Evolutionary conservation across 2,329 filamentous ascomycete species (phyloP), one percentile per base, ranked within the genome.

Genomic region (Pyrenophora tritici-repentis): DNA sequence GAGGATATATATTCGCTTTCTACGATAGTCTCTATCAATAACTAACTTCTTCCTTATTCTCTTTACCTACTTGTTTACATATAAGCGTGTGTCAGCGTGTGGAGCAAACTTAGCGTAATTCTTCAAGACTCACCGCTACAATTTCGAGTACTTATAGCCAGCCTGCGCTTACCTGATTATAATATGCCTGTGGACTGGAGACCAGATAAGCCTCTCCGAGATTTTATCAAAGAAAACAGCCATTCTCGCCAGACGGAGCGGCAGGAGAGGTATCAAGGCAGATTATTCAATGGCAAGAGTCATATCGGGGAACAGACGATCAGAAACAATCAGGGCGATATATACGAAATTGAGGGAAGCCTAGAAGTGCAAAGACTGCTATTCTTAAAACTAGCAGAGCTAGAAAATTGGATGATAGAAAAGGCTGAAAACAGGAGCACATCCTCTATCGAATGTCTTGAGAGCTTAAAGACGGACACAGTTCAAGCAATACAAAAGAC

Each of bases 331-430:
- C 5, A 39, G 42, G 42, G 35, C 22, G 20, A 52, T 52, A 47
- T 39, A 42, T 39, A 57, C 17, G 41, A 55, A 17, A 31, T 49
- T 39, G 31, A 55, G 26, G 43, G 44, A 43, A 49, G 26, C 44
- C 49, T 57, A 22, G 55, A 48, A 17, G 44, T 57, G 18, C 44
- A 57, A 42, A 52, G 47, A 46, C 20, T 48, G 2, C 47, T 57
- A 10, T 43, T 57, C 31, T 41, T 49, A 24, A 57, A 55, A 46
- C 55, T 57, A 52, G 55, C 47, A 29, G 55, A 44, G 50, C 33
- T 36, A 36, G 55, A 57, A 41, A 57, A 55, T 55, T 8, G n/a
- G 6, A 38, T 46, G 13, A 55, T 47, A 22, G 51, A 48, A 48
- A 33, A 39, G 16, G 22, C 24, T 51, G 14, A 42, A 31, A 26